phyloP scores from a whole-genome alignment of 495 filamentous ascomycete genomes.

The Apodospora peruviana region DNA sequence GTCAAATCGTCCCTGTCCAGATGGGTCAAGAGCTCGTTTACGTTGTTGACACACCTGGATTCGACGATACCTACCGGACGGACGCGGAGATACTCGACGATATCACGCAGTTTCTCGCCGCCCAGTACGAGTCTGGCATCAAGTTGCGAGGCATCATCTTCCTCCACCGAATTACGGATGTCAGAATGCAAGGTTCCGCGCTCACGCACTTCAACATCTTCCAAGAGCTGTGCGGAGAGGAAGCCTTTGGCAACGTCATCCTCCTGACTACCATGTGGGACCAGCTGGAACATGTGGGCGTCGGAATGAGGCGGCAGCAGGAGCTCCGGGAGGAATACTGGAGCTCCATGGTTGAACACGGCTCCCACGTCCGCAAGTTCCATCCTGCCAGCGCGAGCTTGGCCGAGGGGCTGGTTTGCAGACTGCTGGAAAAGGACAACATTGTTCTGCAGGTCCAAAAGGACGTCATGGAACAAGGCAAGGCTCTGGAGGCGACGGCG shows the following conservation, averaged over 20 bases:
- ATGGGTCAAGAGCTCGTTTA: constrained; percentile 17
- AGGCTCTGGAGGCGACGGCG: not conserved
- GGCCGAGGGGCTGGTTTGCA: not conserved
- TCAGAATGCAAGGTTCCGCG: constrained; percentile 24
- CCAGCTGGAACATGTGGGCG: constrained; percentile 4
- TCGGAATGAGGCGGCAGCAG: constrained; percentile 15
- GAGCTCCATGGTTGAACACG: constrained; percentile 3
- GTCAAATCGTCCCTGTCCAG: constrained; percentile 9
- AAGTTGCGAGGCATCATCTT: constrained; percentile 32
- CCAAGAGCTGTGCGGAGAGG: constrained; percentile 26
- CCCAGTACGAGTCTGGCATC: constrained; percentile 22
- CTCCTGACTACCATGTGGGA: constrained; percentile 40
- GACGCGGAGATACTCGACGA: constrained; percentile 31
- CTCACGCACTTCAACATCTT: constrained; percentile 28
- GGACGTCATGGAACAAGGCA: not conserved
- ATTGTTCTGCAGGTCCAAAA: not conserved
- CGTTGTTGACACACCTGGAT: constrained; percentile 35
- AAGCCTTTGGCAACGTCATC: constrained; percentile 22
- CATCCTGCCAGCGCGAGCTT: not conserved
- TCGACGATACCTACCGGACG: constrained; percentile 28
- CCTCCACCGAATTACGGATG: constrained; percentile 34
- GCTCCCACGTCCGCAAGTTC: not conserved
- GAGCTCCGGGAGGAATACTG: constrained; percentile 29
- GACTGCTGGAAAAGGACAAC: not conserved
- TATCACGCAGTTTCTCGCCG: constrained; percentile 22